These are phyloP conservation scores for Botryotinia narcissicola DNA, from an alignment of 2,329 filamentous ascomycete species.

Conservation along the genomic window DNA sequence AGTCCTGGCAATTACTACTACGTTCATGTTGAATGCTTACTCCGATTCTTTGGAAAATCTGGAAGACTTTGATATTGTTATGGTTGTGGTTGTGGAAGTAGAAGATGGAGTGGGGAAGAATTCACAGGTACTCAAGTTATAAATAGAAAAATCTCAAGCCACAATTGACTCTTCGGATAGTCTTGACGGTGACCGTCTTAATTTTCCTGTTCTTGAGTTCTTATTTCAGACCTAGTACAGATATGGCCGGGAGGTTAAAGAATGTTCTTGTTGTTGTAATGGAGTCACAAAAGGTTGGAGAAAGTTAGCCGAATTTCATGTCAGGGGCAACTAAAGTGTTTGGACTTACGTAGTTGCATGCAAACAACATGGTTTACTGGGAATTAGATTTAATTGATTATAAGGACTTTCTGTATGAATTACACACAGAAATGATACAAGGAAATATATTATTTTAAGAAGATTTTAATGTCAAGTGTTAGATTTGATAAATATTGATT, in stretches of 20 bases:
- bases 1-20: not conserved
- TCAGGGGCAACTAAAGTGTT: not conserved
- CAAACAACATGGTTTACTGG: fast-evolving
- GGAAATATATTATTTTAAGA: too few species aligned
- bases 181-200: not conserved
- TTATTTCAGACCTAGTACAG: not conserved
- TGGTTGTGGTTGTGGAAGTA: not conserved
- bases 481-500: not conserved
- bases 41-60: not conserved
- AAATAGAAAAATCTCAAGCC: not conserved
- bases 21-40: not conserved
- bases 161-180: not conserved
- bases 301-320: not conserved
- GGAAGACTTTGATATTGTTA: not conserved
- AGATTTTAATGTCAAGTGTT: not conserved
- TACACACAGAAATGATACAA: not conserved
- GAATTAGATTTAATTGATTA: not conserved
- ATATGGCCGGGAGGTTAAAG: not conserved
- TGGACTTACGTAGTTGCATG: not conserved
- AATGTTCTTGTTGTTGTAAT: not conserved
- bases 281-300: not conserved
- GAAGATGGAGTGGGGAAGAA: not conserved
- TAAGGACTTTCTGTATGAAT: too few species aligned
- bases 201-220: not conserved
- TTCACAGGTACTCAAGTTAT: not conserved